Conservation (phyloP, 106 monocot species). For the Dendrobium officinale region DNA sequence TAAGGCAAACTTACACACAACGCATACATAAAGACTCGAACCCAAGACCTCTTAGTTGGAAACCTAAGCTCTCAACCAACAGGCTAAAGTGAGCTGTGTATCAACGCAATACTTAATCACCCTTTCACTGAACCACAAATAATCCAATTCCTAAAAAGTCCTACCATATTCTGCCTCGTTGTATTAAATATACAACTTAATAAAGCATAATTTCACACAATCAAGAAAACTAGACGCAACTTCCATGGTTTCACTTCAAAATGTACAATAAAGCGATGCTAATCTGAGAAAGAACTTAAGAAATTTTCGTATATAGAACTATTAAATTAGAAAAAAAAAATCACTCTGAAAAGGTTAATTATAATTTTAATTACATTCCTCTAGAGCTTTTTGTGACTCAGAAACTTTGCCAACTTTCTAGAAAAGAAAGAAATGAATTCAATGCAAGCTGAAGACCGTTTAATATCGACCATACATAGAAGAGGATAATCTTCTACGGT, state of each 20-base stretch:
- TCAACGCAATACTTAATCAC: no score
- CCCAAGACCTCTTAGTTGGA: no score
- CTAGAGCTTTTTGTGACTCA: background rate
- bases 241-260: no score
- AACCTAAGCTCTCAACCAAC: no score
- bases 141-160: background rate
- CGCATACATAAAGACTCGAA: no score
- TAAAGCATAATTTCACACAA: no score
- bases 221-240: no score
- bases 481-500: conserved; percentile 1
- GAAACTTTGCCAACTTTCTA: background rate
- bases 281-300: background rate
- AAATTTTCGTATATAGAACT: background rate
- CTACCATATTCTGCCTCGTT: background rate
- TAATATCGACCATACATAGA: background rate
- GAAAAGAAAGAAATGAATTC: background rate
- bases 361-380: background rate
- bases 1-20: no score
- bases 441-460: background rate
- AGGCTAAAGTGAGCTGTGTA: no score
- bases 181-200: background rate
- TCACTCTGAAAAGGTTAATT: background rate
- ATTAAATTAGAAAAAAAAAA: background rate
- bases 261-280: no score
- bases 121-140: no score